Evolutionary conservation across 2,329 filamentous ascomycete genomes (phyloP).

Genomic region (Beauveria caledonica): DNA sequence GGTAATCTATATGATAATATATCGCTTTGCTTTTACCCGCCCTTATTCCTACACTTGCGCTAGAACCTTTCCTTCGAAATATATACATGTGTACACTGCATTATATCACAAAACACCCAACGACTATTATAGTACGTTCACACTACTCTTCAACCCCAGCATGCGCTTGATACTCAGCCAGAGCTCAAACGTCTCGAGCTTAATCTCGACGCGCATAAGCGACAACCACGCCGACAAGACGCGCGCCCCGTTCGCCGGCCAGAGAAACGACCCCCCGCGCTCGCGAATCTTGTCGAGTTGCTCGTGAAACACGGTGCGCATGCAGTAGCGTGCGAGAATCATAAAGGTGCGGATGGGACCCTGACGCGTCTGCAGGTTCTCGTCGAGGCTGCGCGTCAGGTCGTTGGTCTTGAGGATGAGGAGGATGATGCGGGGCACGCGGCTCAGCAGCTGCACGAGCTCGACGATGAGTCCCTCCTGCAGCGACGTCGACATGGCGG

Average conservation of each 20-base stretch:
- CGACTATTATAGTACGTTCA: slow-evolving; percentile 14
- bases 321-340: slow-evolving; percentile 61
- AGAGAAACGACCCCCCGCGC: slow-evolving; percentile 43
- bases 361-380: slow-evolving; percentile 70
- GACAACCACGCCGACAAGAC: slow-evolving; percentile 49
- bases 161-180: slow-evolving; percentile 49
- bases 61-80: background rate
- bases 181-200: slow-evolving; percentile 55
- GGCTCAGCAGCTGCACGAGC: slow-evolving; percentile 77
- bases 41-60: too few relatives aligned
- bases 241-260: slow-evolving; percentile 47
- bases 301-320: slow-evolving; percentile 57
- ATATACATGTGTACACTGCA: slow-evolving; percentile 6
- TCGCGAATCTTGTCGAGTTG: slow-evolving; percentile 48
- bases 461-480: slow-evolving; percentile 84
- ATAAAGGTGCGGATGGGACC: slow-evolving; percentile 58
- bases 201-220: slow-evolving; percentile 52
- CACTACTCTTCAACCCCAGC: slow-evolving; percentile 23
- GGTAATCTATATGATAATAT: too few relatives aligned
- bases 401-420: slow-evolving; percentile 98
- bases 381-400: slow-evolving; percentile 85
- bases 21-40: too few relatives aligned
- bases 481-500: slow-evolving; percentile 74
- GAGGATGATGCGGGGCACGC: slow-evolving; percentile 85
- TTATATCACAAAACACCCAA: background rate